A percentile compares a stretch with the other conserved stretches of the same genome.
These are phyloP conservation scores for Carex sylvatica DNA, from an alignment of 202 grass and related monocot species.

Conservation along the genomic window DNA sequence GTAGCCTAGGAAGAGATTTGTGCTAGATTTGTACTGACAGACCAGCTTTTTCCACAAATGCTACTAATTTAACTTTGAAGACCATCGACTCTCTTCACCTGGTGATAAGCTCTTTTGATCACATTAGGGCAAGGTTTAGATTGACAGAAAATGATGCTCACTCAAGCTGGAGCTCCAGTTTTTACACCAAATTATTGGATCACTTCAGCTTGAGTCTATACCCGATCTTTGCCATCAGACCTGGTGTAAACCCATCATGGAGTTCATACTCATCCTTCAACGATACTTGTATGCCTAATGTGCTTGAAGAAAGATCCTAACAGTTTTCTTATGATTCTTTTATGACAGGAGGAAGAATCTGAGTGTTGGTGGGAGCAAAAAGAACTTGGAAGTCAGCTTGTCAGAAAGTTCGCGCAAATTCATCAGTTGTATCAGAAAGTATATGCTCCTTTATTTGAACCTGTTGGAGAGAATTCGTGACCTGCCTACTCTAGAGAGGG, in stretches of 20 bases:
- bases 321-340: constrained; percentile 19
- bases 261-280: background rate
- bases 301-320: background rate
- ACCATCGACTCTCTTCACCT: background rate
- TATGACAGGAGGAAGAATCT: constrained; percentile 76
- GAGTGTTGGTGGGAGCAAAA: constrained; percentile 70
- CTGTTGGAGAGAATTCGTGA: constrained; percentile 84
- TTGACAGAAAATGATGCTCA: background rate
- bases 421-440: constrained; percentile 94
- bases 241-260: background rate
- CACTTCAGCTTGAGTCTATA: background rate
- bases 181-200: background rate
- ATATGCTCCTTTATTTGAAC: constrained; percentile 77
- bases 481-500: constrained; percentile 78
- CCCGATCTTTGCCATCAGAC: background rate
- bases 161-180: background rate
- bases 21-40: background rate
- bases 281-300: constrained; percentile 14
- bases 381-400: constrained; percentile 85
- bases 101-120: background rate
- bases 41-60: background rate
- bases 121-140: background rate
- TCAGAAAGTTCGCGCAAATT: constrained; percentile 99
- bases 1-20: background rate
- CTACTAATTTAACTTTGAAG: background rate